Evolutionary conservation across 139 green algal genomes (phyloP).

Genomic region (Picochlorum costavermella): DNA sequence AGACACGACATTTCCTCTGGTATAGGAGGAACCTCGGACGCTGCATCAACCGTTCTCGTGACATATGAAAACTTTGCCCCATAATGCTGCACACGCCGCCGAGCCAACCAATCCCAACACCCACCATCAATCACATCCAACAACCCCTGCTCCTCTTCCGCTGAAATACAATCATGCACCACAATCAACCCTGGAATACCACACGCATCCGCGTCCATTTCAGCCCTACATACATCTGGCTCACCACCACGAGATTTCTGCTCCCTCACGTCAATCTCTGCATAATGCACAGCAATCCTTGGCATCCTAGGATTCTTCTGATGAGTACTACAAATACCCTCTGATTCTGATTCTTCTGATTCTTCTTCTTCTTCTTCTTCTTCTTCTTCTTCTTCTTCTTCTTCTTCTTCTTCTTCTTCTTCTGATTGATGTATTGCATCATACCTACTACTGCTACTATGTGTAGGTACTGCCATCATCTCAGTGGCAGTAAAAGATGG

Average conservation of each 20-base stretch:
- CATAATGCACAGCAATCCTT: constrained; percentile 1
- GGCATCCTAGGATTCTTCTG: background rate
- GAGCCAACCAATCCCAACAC: constrained; percentile 57
- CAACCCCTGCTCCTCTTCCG: constrained; percentile 47
- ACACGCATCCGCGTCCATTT: constrained; percentile 13
- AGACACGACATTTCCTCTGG: background rate
- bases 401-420: too few relatives aligned
- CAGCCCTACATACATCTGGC: constrained; percentile 4
- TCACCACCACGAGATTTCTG: background rate
- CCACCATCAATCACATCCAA: constrained; percentile 38
- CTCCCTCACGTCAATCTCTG: background rate
- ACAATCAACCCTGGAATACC: constrained; percentile 59
- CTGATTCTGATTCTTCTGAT: too few relatives aligned
- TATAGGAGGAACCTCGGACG: constrained; percentile 1
- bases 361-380: too few relatives aligned
- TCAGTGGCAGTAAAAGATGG: background rate
- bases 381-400: too few relatives aligned
- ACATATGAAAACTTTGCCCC: constrained; percentile 70
- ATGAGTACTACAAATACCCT: too few relatives aligned
- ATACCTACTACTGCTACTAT: too few relatives aligned
- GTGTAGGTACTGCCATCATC: background rate
- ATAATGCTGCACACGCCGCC: constrained; percentile 79
- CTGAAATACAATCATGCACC: constrained; percentile 45
- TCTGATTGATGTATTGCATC: too few relatives aligned
- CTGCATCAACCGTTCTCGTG: constrained; percentile 16